Conservation (phyloP, 2,329 filamentous ascomycete species). For the Rutstroemia sydowiana region DNA sequence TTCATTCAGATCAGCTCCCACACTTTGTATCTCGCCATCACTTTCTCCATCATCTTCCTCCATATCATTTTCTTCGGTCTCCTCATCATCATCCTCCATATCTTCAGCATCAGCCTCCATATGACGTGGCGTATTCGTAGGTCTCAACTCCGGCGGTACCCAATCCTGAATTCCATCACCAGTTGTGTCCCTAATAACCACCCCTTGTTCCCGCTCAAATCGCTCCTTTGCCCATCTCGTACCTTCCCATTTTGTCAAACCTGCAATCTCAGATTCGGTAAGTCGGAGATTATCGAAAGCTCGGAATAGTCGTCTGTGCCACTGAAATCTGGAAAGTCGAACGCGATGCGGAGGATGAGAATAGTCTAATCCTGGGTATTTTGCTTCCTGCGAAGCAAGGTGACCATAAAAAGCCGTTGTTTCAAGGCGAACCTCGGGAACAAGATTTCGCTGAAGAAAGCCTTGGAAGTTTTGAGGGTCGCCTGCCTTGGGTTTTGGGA, state of each 20-base stretch:
- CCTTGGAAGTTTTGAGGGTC: constrained; percentile 67
- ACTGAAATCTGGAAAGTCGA: constrained; percentile 68
- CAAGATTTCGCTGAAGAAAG: constrained; percentile 62
- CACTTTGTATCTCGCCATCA: constrained; percentile 47
- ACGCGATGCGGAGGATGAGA: constrained; percentile 64
- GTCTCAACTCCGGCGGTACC: constrained; percentile 40
- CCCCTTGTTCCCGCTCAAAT: constrained; percentile 68
- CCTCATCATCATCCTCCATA: constrained; percentile 29
- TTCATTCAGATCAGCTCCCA: constrained; percentile 56
- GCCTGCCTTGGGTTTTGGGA: constrained; percentile 56
- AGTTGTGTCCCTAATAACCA: constrained; percentile 63
- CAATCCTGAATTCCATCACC: constrained; percentile 59
- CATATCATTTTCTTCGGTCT: constrained; percentile 29
- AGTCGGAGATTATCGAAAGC: constrained; percentile 65
- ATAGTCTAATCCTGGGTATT: constrained; percentile 78
- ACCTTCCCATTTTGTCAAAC: constrained; percentile 74
- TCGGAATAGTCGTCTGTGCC: constrained; percentile 69
- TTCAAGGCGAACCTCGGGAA: constrained; percentile 69
- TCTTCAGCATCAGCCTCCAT: constrained; percentile 25
- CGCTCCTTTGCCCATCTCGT: constrained; percentile 77
- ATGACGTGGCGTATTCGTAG: constrained; percentile 13
- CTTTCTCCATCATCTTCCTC: constrained; percentile 41
- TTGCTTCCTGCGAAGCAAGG: constrained; percentile 70
- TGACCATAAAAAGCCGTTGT: constrained; percentile 68
- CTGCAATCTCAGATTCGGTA: constrained; percentile 62